Conservation (phyloP, 345 rosid genomes). For the Combretum micranthum region DNA sequence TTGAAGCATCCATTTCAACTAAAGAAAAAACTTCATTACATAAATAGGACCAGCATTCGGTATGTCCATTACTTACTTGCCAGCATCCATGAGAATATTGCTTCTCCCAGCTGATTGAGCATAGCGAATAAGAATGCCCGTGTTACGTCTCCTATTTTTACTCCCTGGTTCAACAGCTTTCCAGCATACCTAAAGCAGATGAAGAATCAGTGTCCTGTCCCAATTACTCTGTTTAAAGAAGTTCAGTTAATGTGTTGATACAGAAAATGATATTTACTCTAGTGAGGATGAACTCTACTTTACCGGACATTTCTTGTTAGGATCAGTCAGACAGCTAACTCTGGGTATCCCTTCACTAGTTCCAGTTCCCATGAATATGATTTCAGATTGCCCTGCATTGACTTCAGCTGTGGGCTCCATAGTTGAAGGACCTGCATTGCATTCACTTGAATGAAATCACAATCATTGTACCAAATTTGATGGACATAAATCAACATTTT, state of each 20-base stretch:
- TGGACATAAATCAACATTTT: too few relatives aligned
- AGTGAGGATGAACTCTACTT: neutral
- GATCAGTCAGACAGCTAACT: slow-evolving; percentile 83
- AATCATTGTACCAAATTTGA: too few relatives aligned
- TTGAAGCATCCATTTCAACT: too few relatives aligned
- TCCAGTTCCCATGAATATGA: slow-evolving; percentile 82
- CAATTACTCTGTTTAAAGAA: neutral
- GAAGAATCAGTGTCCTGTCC: slow-evolving; percentile 4
- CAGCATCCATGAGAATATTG: slow-evolving; percentile 77
- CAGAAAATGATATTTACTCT: slow-evolving; percentile 2
- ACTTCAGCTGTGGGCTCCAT: slow-evolving; percentile 8
- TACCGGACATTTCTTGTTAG: slow-evolving; percentile 76
- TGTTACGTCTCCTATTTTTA: slow-evolving; percentile 74
- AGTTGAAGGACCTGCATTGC: slow-evolving; percentile 15
- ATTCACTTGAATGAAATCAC: neutral
- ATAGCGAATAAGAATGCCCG: slow-evolving; percentile 66
- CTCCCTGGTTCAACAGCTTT: slow-evolving; percentile 72
- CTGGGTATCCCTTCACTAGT: slow-evolving; percentile 98
- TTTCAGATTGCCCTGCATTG: slow-evolving; percentile 43
- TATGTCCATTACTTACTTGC: slow-evolving; percentile 62
- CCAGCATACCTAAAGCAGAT: slow-evolving; percentile 54
- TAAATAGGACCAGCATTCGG: neutral
- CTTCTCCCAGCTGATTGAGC: slow-evolving; percentile 36
- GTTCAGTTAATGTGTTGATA: neutral
- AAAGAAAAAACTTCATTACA: neutral